phyloP scores from a whole-genome alignment of 2,329 filamentous ascomycete genomes.

The Diaporthe sp. region DNA sequence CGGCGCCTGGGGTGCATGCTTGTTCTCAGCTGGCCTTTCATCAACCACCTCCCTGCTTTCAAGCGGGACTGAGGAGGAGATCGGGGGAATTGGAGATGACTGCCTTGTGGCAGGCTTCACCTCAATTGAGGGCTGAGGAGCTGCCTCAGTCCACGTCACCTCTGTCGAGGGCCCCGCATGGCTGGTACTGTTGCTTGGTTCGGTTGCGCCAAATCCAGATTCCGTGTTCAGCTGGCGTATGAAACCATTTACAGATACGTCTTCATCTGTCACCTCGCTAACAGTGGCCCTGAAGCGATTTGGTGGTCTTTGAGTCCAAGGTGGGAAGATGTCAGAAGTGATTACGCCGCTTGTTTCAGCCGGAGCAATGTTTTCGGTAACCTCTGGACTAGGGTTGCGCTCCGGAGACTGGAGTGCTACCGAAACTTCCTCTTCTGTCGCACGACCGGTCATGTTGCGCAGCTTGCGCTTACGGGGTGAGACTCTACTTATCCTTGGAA shows the following conservation, averaged over 20 bases:
- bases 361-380: background rate
- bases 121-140: background rate
- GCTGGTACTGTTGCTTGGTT: background rate
- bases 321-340: background rate
- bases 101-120: background rate
- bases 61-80: background rate
- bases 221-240: background rate
- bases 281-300: background rate
- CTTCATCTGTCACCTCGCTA: background rate
- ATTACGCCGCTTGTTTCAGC: background rate
- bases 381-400: background rate
- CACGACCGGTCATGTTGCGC: background rate
- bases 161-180: background rate
- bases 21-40: background rate
- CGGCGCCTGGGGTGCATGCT: background rate
- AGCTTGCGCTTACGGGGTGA: background rate
- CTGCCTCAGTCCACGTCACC: background rate
- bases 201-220: background rate
- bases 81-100: background rate
- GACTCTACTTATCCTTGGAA: background rate
- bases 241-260: background rate
- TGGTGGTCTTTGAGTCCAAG: background rate
- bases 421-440: background rate
- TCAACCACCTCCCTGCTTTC: background rate
- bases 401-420: background rate